Conservation (phyloP, 768 basidiomycete genomes). For the Pleurotus sapidus region DNA sequence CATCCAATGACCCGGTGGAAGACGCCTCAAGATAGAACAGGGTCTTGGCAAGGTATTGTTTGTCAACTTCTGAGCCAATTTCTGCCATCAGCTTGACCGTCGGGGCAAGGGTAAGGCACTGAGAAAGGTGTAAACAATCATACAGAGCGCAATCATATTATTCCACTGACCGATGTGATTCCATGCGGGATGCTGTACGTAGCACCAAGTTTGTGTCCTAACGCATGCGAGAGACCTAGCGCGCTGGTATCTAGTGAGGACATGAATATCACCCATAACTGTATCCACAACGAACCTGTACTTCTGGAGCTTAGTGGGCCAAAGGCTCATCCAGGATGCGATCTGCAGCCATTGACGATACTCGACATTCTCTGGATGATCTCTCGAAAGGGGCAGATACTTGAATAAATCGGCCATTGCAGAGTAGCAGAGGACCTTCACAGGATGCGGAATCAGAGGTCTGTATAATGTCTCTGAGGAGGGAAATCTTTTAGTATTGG, state of each 20-base stretch:
- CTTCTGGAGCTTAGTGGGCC: slow-evolving; percentile 58
- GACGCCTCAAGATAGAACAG: slow-evolving; percentile 59
- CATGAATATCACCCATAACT: too few species aligned
- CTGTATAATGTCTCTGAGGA: slow-evolving; percentile 61
- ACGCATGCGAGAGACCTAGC: slow-evolving; percentile 71
- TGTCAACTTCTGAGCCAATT: slow-evolving; percentile 57
- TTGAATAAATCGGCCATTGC: slow-evolving; percentile 73
- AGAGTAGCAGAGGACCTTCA: slow-evolving; percentile 63
- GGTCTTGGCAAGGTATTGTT: slow-evolving; percentile 52
- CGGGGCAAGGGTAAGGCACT: slow-evolving; percentile 74
- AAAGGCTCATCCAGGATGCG: slow-evolving; percentile 80
- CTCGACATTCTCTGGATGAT: slow-evolving; percentile 51
- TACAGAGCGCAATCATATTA: slow-evolving; percentile 7
- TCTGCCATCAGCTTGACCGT: slow-evolving; percentile 60
- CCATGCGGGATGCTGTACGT: slow-evolving; percentile 77
- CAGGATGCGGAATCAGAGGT: slow-evolving; percentile 48
- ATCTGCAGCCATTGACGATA: slow-evolving; percentile 66
- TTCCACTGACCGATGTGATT: slow-evolving; percentile 66
- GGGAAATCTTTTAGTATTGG: not conserved
- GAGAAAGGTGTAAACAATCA: not conserved
- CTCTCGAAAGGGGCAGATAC: slow-evolving; percentile 66
- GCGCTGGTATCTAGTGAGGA: slow-evolving; percentile 32
- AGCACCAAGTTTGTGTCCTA: slow-evolving; percentile 75
- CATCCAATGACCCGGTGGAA: slow-evolving; percentile 61
- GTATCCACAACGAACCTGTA: slow-evolving; percentile 39